Evolutionary conservation across 2,329 filamentous ascomycete genomes (phyloP).

Genomic region (Chrysoporthe austroafricana): DNA sequence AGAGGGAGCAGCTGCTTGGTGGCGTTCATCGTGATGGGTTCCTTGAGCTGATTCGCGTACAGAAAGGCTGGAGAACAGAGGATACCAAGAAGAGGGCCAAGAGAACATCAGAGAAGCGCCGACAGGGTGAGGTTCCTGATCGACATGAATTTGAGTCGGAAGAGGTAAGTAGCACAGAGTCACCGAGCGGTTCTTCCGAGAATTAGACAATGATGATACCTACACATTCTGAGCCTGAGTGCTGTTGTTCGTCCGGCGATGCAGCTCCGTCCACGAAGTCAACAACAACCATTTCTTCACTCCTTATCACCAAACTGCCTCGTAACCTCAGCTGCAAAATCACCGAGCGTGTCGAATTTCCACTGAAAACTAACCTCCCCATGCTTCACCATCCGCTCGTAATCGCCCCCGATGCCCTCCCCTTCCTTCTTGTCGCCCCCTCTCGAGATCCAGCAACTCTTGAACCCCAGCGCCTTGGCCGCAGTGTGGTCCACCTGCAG

Average conservation of each 20-base stretch:
- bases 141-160: constrained; percentile 17
- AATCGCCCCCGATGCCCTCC: constrained; percentile 29
- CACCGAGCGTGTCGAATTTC: constrained; percentile 43
- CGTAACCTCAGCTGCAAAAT: constrained; percentile 46
- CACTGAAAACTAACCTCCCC: constrained; percentile 42
- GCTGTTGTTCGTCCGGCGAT: neutral
- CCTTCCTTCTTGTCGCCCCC: constrained; percentile 43
- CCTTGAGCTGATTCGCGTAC: constrained; percentile 56
- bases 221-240: neutral
- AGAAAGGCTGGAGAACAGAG: constrained; percentile 52
- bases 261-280: neutral
- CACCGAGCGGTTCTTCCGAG: neutral
- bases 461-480: constrained; percentile 61
- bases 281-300: neutral
- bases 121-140: neutral
- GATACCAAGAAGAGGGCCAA: constrained; percentile 35
- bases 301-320: constrained; percentile 38
- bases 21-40: constrained; percentile 73
- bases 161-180: neutral
- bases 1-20: constrained; percentile 59
- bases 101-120: neutral
- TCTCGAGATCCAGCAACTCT: constrained; percentile 68
- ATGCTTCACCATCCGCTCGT: constrained; percentile 41
- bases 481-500: constrained; percentile 70
- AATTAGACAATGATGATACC: neutral